A percentile compares a stretch with the other conserved stretches of the same genome.
These are phyloP conservation scores for Arctium minus DNA, from an alignment of 129 eudicot species.

Conservation along the genomic window DNA sequence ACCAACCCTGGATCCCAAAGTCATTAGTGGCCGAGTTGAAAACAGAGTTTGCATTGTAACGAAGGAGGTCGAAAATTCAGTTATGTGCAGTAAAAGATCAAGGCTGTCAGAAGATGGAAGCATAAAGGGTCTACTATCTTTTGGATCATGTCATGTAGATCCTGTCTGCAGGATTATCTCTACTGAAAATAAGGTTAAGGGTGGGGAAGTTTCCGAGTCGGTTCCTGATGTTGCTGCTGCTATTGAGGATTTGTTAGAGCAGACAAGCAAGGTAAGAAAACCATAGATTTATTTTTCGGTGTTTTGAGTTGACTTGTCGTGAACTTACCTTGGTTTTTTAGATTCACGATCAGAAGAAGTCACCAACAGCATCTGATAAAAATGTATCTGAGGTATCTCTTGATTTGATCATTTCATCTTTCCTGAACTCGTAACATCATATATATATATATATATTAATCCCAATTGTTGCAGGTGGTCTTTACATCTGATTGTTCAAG, in stretches of 20 bases:
- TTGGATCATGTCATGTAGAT: neutral
- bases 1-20: constrained; percentile 28
- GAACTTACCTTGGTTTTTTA: constrained; percentile 12
- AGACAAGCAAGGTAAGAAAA: constrained; percentile 76
- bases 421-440: no score
- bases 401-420: neutral
- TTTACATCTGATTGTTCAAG: constrained; percentile 52
- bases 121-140: no score
- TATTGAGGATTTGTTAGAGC: constrained; percentile 84
- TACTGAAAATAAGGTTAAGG: constrained; percentile 2
- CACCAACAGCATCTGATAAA: constrained; percentile 47
- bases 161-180: constrained; percentile 1
- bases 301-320: neutral
- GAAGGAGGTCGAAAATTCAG: constrained; percentile 30
- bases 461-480: constrained; percentile 41
- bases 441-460: neutral
- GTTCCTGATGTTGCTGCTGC: constrained; percentile 73
- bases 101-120: constrained; percentile 34
- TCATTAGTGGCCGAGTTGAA: constrained; percentile 16
- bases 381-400: constrained; percentile 47
- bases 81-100: constrained; percentile 40
- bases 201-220: no score
- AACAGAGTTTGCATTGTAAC: neutral
- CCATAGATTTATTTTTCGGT: neutral
- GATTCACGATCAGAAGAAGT: constrained; percentile 64